Conservation (phyloP, 2,329 filamentous ascomycete species). For the Penicillium sp. region DNA sequence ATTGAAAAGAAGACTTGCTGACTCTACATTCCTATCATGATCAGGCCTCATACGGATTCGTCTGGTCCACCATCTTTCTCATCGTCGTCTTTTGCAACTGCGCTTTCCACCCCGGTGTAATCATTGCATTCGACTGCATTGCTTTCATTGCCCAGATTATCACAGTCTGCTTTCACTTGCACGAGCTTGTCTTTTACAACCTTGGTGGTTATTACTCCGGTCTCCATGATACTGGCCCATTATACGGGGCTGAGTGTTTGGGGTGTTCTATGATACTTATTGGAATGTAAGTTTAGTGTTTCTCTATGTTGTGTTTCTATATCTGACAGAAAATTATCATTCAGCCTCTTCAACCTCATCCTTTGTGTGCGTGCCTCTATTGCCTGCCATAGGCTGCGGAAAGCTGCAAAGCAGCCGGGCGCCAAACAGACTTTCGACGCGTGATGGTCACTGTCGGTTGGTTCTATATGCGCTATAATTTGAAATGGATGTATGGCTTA, state of each 20-base stretch:
- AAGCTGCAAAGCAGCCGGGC: background rate
- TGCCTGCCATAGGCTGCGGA: slow-evolving; percentile 13
- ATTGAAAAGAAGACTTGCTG: background rate
- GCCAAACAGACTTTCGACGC: background rate
- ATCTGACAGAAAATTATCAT: background rate
- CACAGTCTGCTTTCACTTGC: slow-evolving; percentile 8
- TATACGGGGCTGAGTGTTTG: slow-evolving; percentile 14
- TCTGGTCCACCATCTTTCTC: slow-evolving; percentile 17
- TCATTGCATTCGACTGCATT: slow-evolving; percentile 13
- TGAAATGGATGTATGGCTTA: background rate
- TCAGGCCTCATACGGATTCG: slow-evolving; percentile 12
- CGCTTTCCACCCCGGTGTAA: slow-evolving; percentile 11
- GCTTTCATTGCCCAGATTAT: slow-evolving; percentile 11
- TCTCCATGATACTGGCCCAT: background rate
- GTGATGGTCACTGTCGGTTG: background rate
- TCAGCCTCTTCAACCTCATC: slow-evolving; percentile 10
- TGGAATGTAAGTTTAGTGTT: slow-evolving; percentile 6
- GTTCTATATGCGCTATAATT: background rate
- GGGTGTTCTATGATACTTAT: slow-evolving; percentile 13
- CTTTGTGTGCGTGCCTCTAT: slow-evolving; percentile 11
- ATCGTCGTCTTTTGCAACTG: slow-evolving; percentile 18
- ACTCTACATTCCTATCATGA: background rate
- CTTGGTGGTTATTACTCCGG: slow-evolving; percentile 8
- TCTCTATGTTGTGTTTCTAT: background rate
- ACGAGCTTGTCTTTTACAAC: slow-evolving; percentile 10